phyloP scores from a whole-genome alignment of 225 moss, liverwort and hornwort genomes.

The Bryum argenteum region DNA sequence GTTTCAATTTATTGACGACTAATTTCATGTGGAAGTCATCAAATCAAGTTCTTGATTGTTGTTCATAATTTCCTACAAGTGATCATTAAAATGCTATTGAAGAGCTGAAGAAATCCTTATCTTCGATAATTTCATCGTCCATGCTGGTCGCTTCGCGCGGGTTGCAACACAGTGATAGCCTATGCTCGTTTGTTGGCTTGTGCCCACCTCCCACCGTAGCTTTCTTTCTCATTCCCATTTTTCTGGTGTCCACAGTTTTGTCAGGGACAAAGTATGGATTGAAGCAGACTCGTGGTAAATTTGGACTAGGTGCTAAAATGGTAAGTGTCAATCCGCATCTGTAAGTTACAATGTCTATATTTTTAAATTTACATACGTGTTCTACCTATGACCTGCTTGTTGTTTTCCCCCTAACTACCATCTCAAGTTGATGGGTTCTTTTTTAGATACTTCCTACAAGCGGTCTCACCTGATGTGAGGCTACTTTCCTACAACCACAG shows the following conservation, averaged over 20 bases:
- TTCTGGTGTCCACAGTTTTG: conserved; percentile 59
- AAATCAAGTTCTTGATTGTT: conserved; percentile 21
- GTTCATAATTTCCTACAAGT: conserved; percentile 3
- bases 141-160: neutral
- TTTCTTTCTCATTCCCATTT: conserved; percentile 28
- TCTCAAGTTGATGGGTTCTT: conserved; percentile 15
- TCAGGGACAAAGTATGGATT: conserved; percentile 98
- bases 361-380: conserved; percentile 13
- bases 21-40: neutral
- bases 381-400: neutral
- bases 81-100: neutral
- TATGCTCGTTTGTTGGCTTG: conserved; percentile 18
- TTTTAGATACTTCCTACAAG: conserved; percentile 7
- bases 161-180: conserved; percentile 16
- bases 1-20: neutral
- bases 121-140: conserved; percentile 10
- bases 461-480: conserved; percentile 13
- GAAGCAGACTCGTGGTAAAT: conserved; percentile 97
- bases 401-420: conserved; percentile 5
- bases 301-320: conserved; percentile 98
- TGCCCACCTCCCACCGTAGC: conserved; percentile 2
- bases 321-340: conserved; percentile 41
- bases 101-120: conserved; percentile 23
- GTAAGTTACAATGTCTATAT: conserved; percentile 4
- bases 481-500: conserved; percentile 14